These are phyloP conservation scores for Nitzschia palea DNA, from an alignment of 108 stramenopile species.

Conservation along the genomic window DNA sequence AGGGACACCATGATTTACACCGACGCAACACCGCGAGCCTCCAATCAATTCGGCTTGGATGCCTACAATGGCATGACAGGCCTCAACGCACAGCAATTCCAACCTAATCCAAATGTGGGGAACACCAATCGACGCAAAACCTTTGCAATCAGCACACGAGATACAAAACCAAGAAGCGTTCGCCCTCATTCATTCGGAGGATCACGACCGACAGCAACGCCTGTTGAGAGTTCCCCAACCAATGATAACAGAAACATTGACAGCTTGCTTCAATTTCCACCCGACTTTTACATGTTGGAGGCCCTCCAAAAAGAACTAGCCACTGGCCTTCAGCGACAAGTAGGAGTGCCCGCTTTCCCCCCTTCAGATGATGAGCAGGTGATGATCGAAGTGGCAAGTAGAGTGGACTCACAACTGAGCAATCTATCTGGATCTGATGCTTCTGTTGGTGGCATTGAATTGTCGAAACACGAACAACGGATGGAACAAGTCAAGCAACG, in stretches of 20 bases:
- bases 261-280: neutral
- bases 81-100: too few species aligned
- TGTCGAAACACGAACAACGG: too few species aligned
- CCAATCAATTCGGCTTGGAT: neutral
- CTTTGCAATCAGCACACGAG: neutral
- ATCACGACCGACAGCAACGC: neutral
- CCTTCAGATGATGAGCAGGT: neutral
- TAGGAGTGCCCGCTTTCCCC: neutral
- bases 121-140: neutral
- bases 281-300: slow-evolving; percentile 2
- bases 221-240: neutral
- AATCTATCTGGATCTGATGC: too few species aligned
- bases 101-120: neutral
- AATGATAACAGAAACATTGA: neutral
- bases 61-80: too few species aligned
- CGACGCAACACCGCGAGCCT: neutral
- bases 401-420: too few species aligned
- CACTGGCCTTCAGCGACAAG: neutral
- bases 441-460: too few species aligned
- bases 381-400: too few species aligned
- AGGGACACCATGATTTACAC: neutral
- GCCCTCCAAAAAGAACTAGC: neutral
- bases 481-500: too few species aligned
- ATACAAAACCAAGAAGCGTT: neutral
- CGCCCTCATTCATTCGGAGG: neutral